Percentiles rank a stretch among this genome's conserved stretches.
Conservation (phyloP, 139 green algal genomes). For the Yamagishiella unicocca region DNA sequence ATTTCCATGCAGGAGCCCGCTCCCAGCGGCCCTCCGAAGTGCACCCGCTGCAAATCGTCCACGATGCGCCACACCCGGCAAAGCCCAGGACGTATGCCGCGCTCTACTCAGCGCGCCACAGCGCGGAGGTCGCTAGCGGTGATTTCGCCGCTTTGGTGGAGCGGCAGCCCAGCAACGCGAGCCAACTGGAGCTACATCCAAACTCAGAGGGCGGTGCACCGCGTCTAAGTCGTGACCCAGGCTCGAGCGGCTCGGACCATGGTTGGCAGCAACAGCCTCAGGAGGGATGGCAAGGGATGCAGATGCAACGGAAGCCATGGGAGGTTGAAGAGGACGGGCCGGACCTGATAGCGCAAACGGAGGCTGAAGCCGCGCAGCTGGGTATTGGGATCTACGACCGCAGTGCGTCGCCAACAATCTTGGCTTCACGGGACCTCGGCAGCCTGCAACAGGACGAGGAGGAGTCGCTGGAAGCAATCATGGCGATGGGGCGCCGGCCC, state of each 20-base stretch:
- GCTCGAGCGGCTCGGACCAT: too few relatives aligned
- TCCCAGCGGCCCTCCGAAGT: too few relatives aligned
- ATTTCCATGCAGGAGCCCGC: too few relatives aligned
- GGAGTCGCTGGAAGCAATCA: slow-evolving; percentile 23
- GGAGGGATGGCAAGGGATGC: too few relatives aligned
- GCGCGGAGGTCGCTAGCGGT: neutral
- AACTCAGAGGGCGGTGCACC: too few relatives aligned
- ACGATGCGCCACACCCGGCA: neutral
- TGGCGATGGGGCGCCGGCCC: slow-evolving; percentile 13
- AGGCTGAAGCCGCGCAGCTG: neutral
- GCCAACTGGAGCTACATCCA: too few relatives aligned
- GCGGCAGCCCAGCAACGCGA: neutral
- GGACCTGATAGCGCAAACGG: neutral
- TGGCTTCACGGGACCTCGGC: neutral
- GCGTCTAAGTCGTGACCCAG: too few relatives aligned
- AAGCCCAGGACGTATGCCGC: neutral
- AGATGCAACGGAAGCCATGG: neutral
- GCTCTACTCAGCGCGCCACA: neutral
- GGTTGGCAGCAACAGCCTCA: too few relatives aligned
- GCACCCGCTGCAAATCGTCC: too few relatives aligned
- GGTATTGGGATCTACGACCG: neutral
- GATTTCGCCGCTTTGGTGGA: neutral
- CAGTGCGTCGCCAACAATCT: too few relatives aligned
- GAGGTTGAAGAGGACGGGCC: neutral
- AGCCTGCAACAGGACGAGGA: neutral